phyloP scores from a whole-genome alignment of 1,284 basidiomycete genomes.

The Ustilago cynodontis region DNA sequence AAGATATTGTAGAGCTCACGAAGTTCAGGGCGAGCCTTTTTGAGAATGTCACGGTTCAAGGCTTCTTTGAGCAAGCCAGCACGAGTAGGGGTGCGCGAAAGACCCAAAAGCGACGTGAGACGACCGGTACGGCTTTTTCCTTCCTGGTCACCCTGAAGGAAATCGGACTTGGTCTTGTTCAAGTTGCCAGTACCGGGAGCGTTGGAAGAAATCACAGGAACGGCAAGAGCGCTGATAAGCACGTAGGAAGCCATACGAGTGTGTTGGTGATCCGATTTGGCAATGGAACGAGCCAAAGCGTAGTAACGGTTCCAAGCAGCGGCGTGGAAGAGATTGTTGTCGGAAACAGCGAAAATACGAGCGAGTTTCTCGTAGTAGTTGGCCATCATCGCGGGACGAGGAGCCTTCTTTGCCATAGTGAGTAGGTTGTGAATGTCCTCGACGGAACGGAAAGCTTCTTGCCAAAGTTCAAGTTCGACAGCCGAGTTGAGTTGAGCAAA shows the following conservation, averaged over 20 bases:
- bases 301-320: slow-evolving; percentile 92
- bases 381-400: slow-evolving; percentile 95
- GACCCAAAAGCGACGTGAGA: slow-evolving; percentile 86
- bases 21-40: slow-evolving; percentile 81
- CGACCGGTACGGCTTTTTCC: slow-evolving; percentile 77
- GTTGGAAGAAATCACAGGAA: slow-evolving; percentile 82
- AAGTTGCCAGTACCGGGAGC: slow-evolving; percentile 75
- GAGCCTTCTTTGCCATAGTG: slow-evolving; percentile 87
- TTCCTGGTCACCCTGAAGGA: slow-evolving; percentile 75
- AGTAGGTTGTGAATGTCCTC: slow-evolving; percentile 98
- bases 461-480: slow-evolving; percentile 98
- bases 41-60: slow-evolving; percentile 82
- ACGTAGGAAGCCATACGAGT: slow-evolving; percentile 89
- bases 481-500: slow-evolving; percentile 98
- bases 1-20: slow-evolving; percentile 89
- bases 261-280: slow-evolving; percentile 78
- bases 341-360: slow-evolving; percentile 88
- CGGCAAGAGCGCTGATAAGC: slow-evolving; percentile 90
- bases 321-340: slow-evolving; percentile 93
- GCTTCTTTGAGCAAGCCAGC: slow-evolving; percentile 78
- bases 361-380: slow-evolving; percentile 99
- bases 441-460: slow-evolving; percentile 97
- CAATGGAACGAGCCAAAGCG: slow-evolving; percentile 61
- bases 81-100: slow-evolving; percentile 87
- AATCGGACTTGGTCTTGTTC: slow-evolving; percentile 71